Evolutionary conservation across 306 rosid species (phyloP).

Genomic region (Prinsepia uniflora): DNA sequence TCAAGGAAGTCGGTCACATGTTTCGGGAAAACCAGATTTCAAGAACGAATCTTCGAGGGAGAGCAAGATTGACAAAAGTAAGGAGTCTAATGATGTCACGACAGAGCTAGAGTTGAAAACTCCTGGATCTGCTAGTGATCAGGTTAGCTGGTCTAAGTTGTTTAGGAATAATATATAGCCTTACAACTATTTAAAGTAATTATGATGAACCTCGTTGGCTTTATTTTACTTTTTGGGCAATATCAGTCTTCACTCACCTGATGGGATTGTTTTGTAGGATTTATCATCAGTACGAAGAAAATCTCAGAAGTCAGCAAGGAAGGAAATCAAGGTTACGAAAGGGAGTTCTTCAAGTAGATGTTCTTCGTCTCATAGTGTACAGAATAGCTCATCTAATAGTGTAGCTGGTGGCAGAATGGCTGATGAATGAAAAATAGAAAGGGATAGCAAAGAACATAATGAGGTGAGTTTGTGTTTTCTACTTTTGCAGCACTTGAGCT

Average conservation of each 20-base stretch:
- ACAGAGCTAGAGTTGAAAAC: conserved; percentile 75
- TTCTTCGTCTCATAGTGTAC: conserved; percentile 58
- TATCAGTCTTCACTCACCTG: conserved; percentile 15
- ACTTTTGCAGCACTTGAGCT: background rate
- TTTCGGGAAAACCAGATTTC: conserved; percentile 48
- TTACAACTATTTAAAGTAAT: background rate
- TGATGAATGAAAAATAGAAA: conserved; percentile 37
- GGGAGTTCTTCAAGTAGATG: conserved; percentile 66
- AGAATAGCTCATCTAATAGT: conserved; percentile 70
- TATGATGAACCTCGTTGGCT: background rate
- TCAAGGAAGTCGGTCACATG: conserved; percentile 46
- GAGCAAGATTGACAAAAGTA: conserved; percentile 48
- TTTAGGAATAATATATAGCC: conserved; percentile 3
- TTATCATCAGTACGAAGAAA: conserved; percentile 44
- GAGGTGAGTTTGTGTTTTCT: background rate
- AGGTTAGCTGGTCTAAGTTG: conserved; percentile 41
- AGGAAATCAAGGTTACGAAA: conserved; percentile 41
- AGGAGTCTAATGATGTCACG: conserved; percentile 54
- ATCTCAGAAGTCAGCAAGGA: conserved; percentile 36
- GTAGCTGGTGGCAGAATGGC: conserved; percentile 43
- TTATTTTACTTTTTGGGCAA: background rate
- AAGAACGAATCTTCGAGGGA: conserved; percentile 46
- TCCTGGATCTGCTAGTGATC: conserved; percentile 68
- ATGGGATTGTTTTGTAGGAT: conserved; percentile 43
- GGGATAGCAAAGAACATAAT: conserved; percentile 10